Evolutionary conservation across 2,329 filamentous ascomycete species (phyloP), one percentile per base, ranked within the genome.

Genomic region (Claviceps sorghi): DNA sequence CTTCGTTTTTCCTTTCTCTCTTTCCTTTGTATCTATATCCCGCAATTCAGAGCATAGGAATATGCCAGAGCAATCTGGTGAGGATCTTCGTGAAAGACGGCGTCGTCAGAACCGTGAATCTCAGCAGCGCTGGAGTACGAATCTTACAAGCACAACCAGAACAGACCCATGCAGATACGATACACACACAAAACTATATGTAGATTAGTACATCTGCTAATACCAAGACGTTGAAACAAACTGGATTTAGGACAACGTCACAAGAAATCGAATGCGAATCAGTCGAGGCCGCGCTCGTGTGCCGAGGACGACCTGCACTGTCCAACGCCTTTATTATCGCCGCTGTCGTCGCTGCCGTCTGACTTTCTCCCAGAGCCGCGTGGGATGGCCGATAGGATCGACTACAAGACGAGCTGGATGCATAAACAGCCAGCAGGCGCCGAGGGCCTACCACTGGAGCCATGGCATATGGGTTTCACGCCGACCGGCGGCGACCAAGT

Each of bases 61-160:
- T 30, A 49, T 76, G 47, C 34, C 47, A 41, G 36, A 49, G 34
- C 21, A 49, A 30, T 29, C 21, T 75, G 22, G 34, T 6, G 10
- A 29, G 34, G 34, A 49, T 38, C 21, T 40, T 41, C 47, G 34
- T 15, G 47, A 49, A 36, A 34, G 29, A 29, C 26, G 17, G 11
- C 34, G 29, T n/a, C 42, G 26, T 21, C 48, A 38, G 55, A 49
- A 49, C 21, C 47, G 47, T 26, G 47, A 49, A 36, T 49, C 47
- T 29, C 47, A 49, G 22, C 47, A 41, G 21, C 47, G 47, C 19
- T 49, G 47, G 47, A 40, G 47, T 49, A 49, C 19, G 45, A 34
- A 30, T 1, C 44, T 7, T 46, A n/a, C 44, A 44, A 29, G 42
- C 21, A 44, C 22, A 29, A 22, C n/a, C 11, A 44, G 4, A 7